A percentile compares a stretch with the other conserved stretches of the same genome.
Evolutionary conservation across 2,329 filamentous ascomycete genomes (phyloP).

Genomic region (Clarireedia paspali): DNA sequence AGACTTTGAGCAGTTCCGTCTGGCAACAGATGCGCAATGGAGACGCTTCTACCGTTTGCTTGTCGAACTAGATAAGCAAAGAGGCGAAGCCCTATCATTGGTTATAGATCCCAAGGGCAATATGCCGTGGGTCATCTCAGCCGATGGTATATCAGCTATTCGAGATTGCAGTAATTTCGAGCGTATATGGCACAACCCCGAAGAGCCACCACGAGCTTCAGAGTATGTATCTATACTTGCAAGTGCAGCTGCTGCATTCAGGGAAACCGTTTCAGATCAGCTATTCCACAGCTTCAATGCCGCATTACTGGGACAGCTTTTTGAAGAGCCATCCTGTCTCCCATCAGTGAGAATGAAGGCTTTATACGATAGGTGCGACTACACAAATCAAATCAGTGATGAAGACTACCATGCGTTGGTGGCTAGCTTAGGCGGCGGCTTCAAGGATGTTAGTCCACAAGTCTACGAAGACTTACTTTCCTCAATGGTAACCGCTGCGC

Average conservation of each 20-base stretch:
- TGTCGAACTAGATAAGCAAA: conserved; percentile 76
- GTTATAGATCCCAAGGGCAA: conserved; percentile 63
- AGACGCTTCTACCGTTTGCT: conserved; percentile 80
- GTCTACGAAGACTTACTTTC: conserved; percentile 47
- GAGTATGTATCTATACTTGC: conserved; percentile 55
- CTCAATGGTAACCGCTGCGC: conserved; percentile 36
- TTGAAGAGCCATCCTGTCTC: conserved; percentile 62
- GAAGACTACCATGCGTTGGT: conserved; percentile 69
- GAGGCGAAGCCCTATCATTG: conserved; percentile 74
- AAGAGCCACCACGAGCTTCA: conserved; percentile 40
- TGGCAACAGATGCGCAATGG: conserved; percentile 77
- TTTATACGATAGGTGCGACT: conserved; percentile 72
- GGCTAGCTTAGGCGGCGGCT: conserved; percentile 58
- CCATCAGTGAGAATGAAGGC: conserved; percentile 67
- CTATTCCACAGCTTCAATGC: conserved; percentile 61
- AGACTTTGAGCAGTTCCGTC: conserved; percentile 69
- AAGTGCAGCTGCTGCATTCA: conserved; percentile 61
- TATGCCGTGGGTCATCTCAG: conserved; percentile 76
- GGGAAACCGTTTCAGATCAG: conserved; percentile 61
- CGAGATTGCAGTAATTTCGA: conserved; percentile 75
- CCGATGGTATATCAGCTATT: conserved; percentile 73
- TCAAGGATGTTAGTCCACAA: conserved; percentile 47
- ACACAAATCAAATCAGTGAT: conserved; percentile 72
- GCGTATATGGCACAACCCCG: conserved; percentile 61
- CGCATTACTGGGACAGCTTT: conserved; percentile 64